phyloP scores from a whole-genome alignment of 257 asterid genomes.

The Cinchona pubescens region DNA sequence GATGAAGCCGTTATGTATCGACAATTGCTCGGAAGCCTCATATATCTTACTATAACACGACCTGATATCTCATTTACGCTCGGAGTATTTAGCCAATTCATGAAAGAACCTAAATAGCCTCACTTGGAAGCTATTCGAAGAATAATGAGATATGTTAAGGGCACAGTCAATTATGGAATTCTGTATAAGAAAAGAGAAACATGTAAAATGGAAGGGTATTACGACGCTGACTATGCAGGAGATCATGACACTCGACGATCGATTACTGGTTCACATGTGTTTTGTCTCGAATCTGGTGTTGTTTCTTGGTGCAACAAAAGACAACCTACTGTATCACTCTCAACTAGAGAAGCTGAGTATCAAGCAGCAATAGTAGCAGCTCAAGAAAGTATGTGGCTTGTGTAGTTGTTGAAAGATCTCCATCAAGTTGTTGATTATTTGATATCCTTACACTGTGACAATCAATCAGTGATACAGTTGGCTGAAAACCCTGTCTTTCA shows the following conservation, averaged over 20 bases:
- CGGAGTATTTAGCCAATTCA: neutral
- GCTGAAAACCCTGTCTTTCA: neutral
- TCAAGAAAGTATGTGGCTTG: neutral
- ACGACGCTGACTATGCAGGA: slow-evolving; percentile 1
- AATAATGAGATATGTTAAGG: neutral
- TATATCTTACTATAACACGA: neutral
- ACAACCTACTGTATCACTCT: neutral
- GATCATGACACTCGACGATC: slow-evolving; percentile 6
- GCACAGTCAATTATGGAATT: neutral
- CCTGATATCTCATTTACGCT: neutral
- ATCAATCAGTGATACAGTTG: neutral
- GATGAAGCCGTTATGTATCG: neutral
- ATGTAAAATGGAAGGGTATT: neutral
- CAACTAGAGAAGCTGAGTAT: slow-evolving; percentile 1
- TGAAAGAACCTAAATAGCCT: neutral
- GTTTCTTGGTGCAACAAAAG: slow-evolving; percentile 13
- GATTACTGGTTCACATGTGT: neutral
- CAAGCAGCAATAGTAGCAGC: neutral
- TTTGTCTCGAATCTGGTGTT: neutral
- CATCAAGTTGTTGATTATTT: neutral
- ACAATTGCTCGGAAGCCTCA: neutral
- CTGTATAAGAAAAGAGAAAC: neutral
- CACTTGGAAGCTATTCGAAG: neutral
- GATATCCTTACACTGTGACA: neutral
- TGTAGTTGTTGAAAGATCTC: neutral